Percentiles rank a stretch among this genome's conserved stretches.
phyloP scores from a whole-genome alignment of 768 basidiomycete species.

The Lactifluus subvellereus region DNA sequence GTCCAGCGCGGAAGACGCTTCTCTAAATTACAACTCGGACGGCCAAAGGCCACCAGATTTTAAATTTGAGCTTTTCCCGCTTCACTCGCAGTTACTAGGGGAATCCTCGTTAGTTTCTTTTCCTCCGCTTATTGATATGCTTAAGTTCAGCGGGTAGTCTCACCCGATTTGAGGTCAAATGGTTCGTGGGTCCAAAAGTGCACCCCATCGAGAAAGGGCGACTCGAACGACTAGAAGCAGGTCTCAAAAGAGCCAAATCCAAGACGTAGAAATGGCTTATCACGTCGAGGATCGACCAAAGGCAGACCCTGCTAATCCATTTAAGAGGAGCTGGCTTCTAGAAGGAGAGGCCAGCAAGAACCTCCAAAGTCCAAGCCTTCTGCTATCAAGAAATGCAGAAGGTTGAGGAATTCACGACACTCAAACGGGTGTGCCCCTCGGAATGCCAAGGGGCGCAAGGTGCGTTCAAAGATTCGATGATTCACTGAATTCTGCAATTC shows the following conservation, averaged over 20 bases:
- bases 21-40: conserved; percentile 38
- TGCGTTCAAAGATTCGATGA: conserved; percentile 80
- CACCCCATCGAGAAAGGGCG: too few relatives aligned
- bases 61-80: conserved; percentile 44
- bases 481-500: conserved; percentile 65
- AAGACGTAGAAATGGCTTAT: conserved; percentile 46
- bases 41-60: conserved; percentile 22
- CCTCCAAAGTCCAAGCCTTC: conserved; percentile 40
- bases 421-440: conserved; percentile 71
- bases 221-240: conserved; percentile 25
- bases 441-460: conserved; percentile 73
- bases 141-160: conserved; percentile 84
- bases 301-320: conserved; percentile 10
- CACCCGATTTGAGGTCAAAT: conserved; percentile 72
- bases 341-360: conserved; percentile 30
- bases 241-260: conserved; percentile 22
- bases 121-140: conserved; percentile 87
- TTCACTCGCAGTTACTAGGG: conserved; percentile 85
- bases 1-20: conserved; percentile 57
- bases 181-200: conserved; percentile 24
- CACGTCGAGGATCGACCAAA: conserved; percentile 34
- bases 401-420: conserved; percentile 56
- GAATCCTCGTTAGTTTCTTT: conserved; percentile 90
- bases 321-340: conserved; percentile 29
- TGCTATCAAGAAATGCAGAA: not conserved